Evolutionary conservation across 371 early-diverging fungal species (phyloP), one percentile per base, ranked within the genome.

Genomic region (Mortierella sp.): DNA sequence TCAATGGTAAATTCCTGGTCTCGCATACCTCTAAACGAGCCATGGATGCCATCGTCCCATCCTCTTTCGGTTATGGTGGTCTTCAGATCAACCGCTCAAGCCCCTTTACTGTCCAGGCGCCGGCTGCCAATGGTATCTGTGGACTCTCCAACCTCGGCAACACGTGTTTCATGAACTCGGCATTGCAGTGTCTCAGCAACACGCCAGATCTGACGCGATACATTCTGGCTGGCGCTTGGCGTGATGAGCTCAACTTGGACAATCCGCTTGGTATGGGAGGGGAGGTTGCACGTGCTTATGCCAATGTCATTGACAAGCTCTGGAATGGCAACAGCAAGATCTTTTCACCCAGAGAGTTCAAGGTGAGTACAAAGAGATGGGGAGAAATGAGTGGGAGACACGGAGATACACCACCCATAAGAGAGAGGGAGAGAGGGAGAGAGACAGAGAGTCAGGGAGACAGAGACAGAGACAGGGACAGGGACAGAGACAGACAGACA

Each of bases 81-180:
- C 24, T 49, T 10, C 53, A 51, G 9, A 45, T 23, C 31, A 16
- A 60, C 19, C 61, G 66, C 1, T n/a, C 69, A 3, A 46, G 53
- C 24, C 53, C 45, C 18, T 27, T 53, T 21, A 24, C 61, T 13
- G 26, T 58, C 43, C 63, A 39, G 21, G 58, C 57, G 16, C 50
- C 30, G 23, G 19, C 72, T 14, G 72, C 58, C 3, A 48, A 73
- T 42, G 92, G 90, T 8, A 73, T 85, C 2, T 84, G 81, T 19
- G 95, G 95, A 7, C 82, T 94, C 31, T 67, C 64, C 26, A 95
- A 95, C 64, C 81, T 94, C 23, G 95, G 95, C 50, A 95, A 95
- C 70, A 94, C 95, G 0, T 95, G 96, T 79, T 94, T 90, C 78
- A 94, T 95, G 93, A 93, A 93, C 79, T 87, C 90, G 3, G 90